These are phyloP conservation scores for Ogataea philodendri DNA, from an alignment of 805 yeast genomes.

Conservation along the genomic window DNA sequence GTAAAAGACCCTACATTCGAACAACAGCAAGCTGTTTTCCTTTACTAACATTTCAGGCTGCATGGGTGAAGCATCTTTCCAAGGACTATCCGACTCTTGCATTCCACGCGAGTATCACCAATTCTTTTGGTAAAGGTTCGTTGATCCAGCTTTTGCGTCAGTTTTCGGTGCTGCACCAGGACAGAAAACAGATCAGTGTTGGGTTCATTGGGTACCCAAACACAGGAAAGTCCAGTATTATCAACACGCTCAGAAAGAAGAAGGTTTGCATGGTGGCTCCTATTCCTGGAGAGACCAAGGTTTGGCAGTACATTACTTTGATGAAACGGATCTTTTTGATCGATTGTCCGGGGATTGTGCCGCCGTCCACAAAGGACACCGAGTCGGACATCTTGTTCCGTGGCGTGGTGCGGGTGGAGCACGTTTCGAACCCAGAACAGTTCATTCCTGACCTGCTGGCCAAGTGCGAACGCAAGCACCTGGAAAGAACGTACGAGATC, in stretches of 20 bases:
- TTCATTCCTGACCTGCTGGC: slow-evolving; percentile 82
- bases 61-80: slow-evolving; percentile 96
- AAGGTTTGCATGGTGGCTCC: slow-evolving; percentile 98
- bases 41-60: slow-evolving; percentile 60
- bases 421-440: slow-evolving; percentile 92
- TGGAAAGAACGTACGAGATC: slow-evolving; percentile 93
- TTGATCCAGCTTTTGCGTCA: slow-evolving; percentile 90
- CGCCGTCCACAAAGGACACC: slow-evolving; percentile 86
- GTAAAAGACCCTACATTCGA: slow-evolving; percentile 78
- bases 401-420: slow-evolving; percentile 99
- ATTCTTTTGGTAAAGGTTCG: slow-evolving; percentile 97
- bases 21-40: slow-evolving; percentile 6
- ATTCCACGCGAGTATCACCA: slow-evolving; percentile 95
- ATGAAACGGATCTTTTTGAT: slow-evolving; percentile 94
- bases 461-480: slow-evolving; percentile 84
- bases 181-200: slow-evolving; percentile 93
- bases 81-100: slow-evolving; percentile 93
- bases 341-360: slow-evolving; percentile 99
- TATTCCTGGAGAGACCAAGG: slow-evolving; percentile 98
- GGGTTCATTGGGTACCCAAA: slow-evolving; percentile 98
- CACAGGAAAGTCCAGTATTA: slow-evolving; percentile 96
- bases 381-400: slow-evolving; percentile 90
- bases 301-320: slow-evolving; percentile 96
- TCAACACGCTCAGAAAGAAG: slow-evolving; percentile 89
- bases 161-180: slow-evolving; percentile 85